These are phyloP conservation scores for Camellia sinensis DNA, from an alignment of 148 eudicot species.

Conservation along the genomic window DNA sequence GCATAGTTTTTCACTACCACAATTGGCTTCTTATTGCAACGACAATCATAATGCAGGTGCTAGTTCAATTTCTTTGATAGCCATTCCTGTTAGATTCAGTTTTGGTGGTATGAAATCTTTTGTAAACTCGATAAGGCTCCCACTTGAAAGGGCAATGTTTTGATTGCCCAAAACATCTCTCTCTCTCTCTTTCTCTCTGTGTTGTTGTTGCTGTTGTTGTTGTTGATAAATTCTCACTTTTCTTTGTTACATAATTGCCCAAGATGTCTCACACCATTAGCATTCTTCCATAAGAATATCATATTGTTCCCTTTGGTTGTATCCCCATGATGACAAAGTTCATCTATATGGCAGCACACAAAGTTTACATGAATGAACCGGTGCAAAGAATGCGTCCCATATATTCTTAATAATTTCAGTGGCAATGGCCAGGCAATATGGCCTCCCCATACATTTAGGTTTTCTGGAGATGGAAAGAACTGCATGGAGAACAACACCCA, in stretches of 20 bases:
- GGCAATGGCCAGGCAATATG: not conserved
- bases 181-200: not conserved
- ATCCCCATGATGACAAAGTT: not conserved
- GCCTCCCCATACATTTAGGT: not conserved
- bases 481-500: not conserved
- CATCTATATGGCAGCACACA: not conserved
- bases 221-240: too few relatives aligned
- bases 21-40: not conserved
- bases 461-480: slow-evolving; percentile 5
- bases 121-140: not conserved
- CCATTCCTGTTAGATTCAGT: not conserved
- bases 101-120: not conserved
- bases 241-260: too few relatives aligned
- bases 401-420: not conserved
- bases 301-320: not conserved
- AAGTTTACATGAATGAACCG: not conserved
- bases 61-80: not conserved
- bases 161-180: not conserved
- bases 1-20: not conserved
- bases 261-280: too few relatives aligned
- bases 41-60: not conserved
- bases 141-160: not conserved
- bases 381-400: not conserved
- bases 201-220: too few relatives aligned
- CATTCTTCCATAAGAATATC: too few relatives aligned